Evolutionary conservation across 1,284 basidiomycete species (phyloP), one percentile per base, ranked within the genome.

Genomic region (Microbotryum lychnidis-dioicae): DNA sequence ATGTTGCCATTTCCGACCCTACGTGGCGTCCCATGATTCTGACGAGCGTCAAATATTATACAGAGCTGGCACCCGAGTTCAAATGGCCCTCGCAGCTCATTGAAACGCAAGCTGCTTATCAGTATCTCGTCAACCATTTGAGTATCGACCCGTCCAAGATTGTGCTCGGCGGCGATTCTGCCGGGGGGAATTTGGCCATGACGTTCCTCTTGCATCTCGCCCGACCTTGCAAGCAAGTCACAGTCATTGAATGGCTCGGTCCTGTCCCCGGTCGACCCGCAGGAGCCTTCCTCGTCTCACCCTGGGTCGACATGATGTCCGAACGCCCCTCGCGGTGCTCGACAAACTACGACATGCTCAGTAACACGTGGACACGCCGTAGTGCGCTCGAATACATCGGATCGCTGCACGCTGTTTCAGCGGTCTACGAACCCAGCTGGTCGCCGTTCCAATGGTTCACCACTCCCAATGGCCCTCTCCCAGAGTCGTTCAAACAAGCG

Each of bases 81-180:
- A 58, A 50, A n/a, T 64, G 61, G 77, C 84, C 85, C 0, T 74
- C 84, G 0, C 83, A 83, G n/a, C 76, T 86, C 2, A 71, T 86
- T 2, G 84, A 86, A 66, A 81, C 81, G 0, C 76, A 86, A 18
- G 79, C 83, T 1, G 82, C 81, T 0, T 86, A 85, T 71, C 75
- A 78, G 57, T 83, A 85, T 69, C 79, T 86, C 9, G 78, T 84
- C 42, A 65, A 77, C 50, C 73, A 70, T 1, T 65, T 80, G 7
- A 76, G 77, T 0, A 78, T 82, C 61, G 73, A 74, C 1, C 77
- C 81, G n/a, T 77, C 77, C 62, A 83, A 84, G 69, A 81, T 87
- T 56, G 72, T 85, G 37, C 70, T 88, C 29, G 79, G 81, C 8
- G 86, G 86, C 21, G 86, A 87, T 71, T 83, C 81, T 49, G 85